Evolutionary conservation across 2,329 filamentous ascomycete genomes (phyloP).

Genomic region (Falciphora oryzae): DNA sequence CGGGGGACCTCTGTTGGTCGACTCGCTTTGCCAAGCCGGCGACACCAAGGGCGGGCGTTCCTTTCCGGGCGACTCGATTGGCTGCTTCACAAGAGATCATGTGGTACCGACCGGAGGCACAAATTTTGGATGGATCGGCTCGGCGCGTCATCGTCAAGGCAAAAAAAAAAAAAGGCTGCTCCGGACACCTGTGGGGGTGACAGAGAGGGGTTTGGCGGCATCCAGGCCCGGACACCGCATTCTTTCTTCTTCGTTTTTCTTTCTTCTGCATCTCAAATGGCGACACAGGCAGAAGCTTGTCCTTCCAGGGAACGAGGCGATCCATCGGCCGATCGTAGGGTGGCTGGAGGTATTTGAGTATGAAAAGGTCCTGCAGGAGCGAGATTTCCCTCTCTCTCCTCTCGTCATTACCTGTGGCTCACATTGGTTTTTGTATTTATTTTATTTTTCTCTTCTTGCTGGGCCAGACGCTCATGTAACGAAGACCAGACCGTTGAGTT

Average conservation of each 20-base stretch:
- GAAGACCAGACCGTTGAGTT: not conserved
- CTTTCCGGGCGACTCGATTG: not conserved
- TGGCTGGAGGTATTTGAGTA: not conserved
- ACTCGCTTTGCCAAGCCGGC: not conserved
- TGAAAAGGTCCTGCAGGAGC: not conserved
- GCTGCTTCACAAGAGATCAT: not conserved
- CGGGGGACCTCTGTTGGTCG: not conserved
- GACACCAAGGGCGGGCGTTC: not conserved
- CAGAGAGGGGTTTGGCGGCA: constrained; percentile 9
- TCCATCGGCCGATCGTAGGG: not conserved
- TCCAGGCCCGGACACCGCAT: not conserved
- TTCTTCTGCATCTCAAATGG: not conserved
- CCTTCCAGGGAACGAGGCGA: not conserved
- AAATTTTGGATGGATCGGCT: constrained; percentile 2
- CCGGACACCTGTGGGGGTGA: not conserved
- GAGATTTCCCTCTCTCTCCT: not conserved
- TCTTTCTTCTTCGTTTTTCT: not conserved
- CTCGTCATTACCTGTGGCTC: not conserved
- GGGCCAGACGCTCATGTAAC: not conserved
- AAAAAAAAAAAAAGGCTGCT: not conserved
- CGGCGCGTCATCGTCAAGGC: not conserved
- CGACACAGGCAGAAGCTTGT: not conserved
- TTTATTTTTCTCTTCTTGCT: not conserved
- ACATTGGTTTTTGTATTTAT: not conserved
- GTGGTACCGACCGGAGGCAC: not conserved